Evolutionary conservation across 768 basidiomycete species (phyloP).

Genomic region (Heimioporus sp.): DNA sequence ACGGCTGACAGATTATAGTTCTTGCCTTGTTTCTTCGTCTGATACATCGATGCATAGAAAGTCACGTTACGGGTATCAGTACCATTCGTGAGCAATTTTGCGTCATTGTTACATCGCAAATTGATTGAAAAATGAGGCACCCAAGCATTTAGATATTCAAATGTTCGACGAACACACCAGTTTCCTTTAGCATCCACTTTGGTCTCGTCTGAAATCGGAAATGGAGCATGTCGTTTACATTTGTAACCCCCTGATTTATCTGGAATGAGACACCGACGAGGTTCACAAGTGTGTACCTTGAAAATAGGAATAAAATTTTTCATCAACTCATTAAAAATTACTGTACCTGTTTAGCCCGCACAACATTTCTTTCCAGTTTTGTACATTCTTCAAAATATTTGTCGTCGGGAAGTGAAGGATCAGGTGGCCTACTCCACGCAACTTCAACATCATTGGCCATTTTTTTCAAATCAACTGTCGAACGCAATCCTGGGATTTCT

Average conservation of each 20-base stretch:
- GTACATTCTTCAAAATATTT: no score
- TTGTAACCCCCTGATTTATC: neutral
- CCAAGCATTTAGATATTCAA: slow-evolving; percentile 9
- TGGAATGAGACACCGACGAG: neutral
- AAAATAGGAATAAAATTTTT: no score
- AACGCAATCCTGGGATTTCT: no score
- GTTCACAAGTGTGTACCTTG: neutral
- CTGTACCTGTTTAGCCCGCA: no score
- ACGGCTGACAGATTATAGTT: slow-evolving; percentile 35
- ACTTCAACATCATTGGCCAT: no score
- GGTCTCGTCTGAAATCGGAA: neutral
- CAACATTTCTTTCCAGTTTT: no score
- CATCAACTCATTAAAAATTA: no score
- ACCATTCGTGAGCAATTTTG: slow-evolving; percentile 38
- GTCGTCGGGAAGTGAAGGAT: no score
- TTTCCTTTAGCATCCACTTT: no score
- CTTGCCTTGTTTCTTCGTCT: slow-evolving; percentile 30
- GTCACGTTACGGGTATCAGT: slow-evolving; percentile 30
- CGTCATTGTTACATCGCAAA: slow-evolving; percentile 39
- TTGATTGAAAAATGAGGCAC: slow-evolving; percentile 25
- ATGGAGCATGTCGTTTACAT: neutral
- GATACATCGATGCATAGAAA: slow-evolving; percentile 37
- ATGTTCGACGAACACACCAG: no score
- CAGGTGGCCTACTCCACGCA: no score
- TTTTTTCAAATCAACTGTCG: no score